phyloP scores from a whole-genome alignment of 805 yeast species.

The Wickerhamiella qilinensis region DNA sequence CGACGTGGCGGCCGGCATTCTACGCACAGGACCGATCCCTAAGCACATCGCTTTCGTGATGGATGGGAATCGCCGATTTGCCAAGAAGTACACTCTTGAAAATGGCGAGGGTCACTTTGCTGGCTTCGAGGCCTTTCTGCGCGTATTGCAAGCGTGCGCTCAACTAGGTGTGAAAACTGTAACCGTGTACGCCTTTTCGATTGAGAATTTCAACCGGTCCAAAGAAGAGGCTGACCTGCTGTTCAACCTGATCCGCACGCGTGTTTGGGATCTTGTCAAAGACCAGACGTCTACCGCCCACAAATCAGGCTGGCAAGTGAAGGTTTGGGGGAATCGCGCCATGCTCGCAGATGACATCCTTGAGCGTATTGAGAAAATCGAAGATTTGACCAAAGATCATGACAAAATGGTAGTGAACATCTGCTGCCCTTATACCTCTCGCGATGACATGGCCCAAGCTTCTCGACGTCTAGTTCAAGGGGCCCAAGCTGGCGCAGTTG shows the following conservation, averaged over 20 bases:
- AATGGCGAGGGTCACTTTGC: constrained; percentile 80
- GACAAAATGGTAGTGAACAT: constrained; percentile 21
- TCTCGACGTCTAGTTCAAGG: constrained; percentile 31
- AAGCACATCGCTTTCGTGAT: constrained; percentile 82
- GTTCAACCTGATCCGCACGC: constrained; percentile 24
- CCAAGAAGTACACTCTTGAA: constrained; percentile 49
- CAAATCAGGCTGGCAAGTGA: constrained; percentile 53
- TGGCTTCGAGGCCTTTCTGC: constrained; percentile 65
- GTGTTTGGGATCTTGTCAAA: constrained; percentile 15
- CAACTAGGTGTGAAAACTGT: constrained; percentile 67
- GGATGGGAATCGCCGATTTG: constrained; percentile 94
- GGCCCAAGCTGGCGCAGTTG: constrained; percentile 14
- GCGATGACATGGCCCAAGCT: constrained; percentile 70
- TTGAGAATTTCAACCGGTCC: constrained; percentile 84
- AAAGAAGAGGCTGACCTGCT: constrained; percentile 65
- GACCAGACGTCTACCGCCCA: constrained; percentile 9
- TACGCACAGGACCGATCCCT: constrained; percentile 52
- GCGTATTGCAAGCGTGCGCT: constrained; percentile 54
- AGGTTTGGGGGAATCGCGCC: constrained; percentile 57
- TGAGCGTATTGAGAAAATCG: constrained; percentile 44
- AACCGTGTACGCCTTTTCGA: constrained; percentile 87
- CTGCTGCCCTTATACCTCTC: constrained; percentile 88
- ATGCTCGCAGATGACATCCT: constrained; percentile 58
- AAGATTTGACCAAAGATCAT: constrained; percentile 43
- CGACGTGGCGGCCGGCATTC: constrained; percentile 8